Conservation (phyloP, 2,329 filamentous ascomycete species). For the Metarhizium rileyi region DNA sequence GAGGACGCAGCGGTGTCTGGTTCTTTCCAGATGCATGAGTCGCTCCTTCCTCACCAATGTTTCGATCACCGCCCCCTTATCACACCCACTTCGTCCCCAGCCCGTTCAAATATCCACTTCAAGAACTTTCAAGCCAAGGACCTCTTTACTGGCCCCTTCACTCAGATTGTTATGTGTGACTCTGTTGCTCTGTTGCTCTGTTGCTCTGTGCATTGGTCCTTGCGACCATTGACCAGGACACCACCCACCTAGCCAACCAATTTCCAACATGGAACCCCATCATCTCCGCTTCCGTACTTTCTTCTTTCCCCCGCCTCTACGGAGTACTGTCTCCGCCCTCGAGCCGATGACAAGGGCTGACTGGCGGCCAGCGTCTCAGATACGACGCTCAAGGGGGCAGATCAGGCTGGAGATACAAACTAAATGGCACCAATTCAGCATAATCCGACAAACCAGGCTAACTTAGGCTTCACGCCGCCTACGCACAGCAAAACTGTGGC, state of each 20-base stretch:
- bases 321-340: too few relatives aligned
- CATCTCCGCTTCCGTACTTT: not conserved
- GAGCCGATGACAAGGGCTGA: not conserved
- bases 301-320: not conserved
- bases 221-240: too few relatives aligned
- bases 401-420: not conserved
- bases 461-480: not conserved
- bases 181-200: too few relatives aligned
- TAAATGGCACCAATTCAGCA: not conserved
- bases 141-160: too few relatives aligned
- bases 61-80: not conserved
- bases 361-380: not conserved
- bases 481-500: not conserved
- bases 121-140: too few relatives aligned
- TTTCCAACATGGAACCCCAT: too few relatives aligned
- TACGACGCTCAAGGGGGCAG: not conserved
- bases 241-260: too few relatives aligned
- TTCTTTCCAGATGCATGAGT: not conserved
- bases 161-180: too few relatives aligned
- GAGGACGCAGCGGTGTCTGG: not conserved
- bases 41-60: not conserved
- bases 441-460: not conserved
- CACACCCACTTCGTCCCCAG: not conserved
- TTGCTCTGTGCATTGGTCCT: too few relatives aligned
- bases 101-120: not conserved